phyloP scores from a whole-genome alignment of 169 alveolate species.

The Plasmodium cynomolgi region DNA sequence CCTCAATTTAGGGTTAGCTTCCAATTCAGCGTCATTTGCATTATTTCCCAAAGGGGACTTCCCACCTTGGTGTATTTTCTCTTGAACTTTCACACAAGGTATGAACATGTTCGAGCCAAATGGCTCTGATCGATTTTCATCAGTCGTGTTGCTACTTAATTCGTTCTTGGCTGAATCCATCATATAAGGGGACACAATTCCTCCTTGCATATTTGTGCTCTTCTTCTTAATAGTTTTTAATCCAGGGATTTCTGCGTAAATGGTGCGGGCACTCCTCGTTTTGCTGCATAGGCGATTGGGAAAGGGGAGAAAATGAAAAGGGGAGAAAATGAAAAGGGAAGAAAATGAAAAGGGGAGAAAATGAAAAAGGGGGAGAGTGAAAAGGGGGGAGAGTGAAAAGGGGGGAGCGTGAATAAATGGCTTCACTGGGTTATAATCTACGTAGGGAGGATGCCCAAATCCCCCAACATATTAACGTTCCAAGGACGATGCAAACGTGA shows the following conservation, averaged over 20 bases:
- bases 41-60: not conserved
- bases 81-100: not conserved
- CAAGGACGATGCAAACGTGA: too few relatives aligned
- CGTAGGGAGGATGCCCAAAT: too few relatives aligned
- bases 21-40: not conserved
- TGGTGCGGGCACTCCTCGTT: constrained; percentile 76
- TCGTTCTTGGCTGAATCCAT: constrained; percentile 77
- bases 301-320: not conserved
- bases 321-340: not conserved
- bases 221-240: constrained; percentile 77
- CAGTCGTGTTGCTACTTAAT: constrained; percentile 21
- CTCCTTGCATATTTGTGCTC: constrained; percentile 31
- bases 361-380: not conserved
- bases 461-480: too few relatives aligned
- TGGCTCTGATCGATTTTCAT: constrained; percentile 24
- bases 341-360: not conserved
- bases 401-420: too few relatives aligned
- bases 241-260: constrained; percentile 85
- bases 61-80: not conserved
- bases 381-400: not conserved
- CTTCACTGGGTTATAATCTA: too few relatives aligned
- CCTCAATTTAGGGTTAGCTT: not conserved
- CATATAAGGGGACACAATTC: constrained; percentile 74
- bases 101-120: constrained; percentile 10
- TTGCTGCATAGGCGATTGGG: constrained; percentile 27